Evolutionary conservation across 139 green algal genomes (phyloP).

Genomic region (Diplosphaera chodatii): DNA sequence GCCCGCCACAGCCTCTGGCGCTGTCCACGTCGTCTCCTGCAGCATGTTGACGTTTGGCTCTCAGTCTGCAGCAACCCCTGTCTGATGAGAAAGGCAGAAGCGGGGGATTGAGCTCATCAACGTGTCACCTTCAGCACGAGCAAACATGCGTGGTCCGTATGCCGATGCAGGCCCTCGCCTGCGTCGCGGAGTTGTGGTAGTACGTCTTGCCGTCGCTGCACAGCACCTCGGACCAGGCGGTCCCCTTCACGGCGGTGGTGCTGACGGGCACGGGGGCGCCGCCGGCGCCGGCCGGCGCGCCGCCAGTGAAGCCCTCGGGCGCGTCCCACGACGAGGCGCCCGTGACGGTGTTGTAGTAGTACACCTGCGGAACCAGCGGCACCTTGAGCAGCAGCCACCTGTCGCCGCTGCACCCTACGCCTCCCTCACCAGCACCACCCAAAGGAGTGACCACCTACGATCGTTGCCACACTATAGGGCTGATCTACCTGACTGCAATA

Average conservation of each 20-base stretch:
- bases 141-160: no score
- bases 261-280: slow-evolving; percentile 17
- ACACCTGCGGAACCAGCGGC: slow-evolving; percentile 26
- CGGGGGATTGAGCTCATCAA: no score
- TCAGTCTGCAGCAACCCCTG: no score
- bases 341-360: slow-evolving; percentile 71
- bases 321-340: slow-evolving; percentile 47
- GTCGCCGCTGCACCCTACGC: no score
- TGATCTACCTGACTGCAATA: no score
- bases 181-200: slow-evolving; percentile 52
- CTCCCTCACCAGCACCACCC: no score
- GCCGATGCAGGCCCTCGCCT: background rate
- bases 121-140: no score
- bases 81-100: no score
- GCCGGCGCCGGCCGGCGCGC: slow-evolving; percentile 10
- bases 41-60: no score
- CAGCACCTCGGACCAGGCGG: slow-evolving; percentile 73
- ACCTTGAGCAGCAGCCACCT: no score
- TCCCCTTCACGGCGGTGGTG: slow-evolving; percentile 41
- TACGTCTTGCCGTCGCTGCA: slow-evolving; percentile 70
- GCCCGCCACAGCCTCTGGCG: slow-evolving; percentile 39
- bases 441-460: no score
- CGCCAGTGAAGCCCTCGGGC: slow-evolving; percentile 41
- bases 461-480: no score
- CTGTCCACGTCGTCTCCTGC: slow-evolving; percentile 47